Conservation (phyloP, 257 asterid genomes). For the Ophiorrhiza pumila region DNA sequence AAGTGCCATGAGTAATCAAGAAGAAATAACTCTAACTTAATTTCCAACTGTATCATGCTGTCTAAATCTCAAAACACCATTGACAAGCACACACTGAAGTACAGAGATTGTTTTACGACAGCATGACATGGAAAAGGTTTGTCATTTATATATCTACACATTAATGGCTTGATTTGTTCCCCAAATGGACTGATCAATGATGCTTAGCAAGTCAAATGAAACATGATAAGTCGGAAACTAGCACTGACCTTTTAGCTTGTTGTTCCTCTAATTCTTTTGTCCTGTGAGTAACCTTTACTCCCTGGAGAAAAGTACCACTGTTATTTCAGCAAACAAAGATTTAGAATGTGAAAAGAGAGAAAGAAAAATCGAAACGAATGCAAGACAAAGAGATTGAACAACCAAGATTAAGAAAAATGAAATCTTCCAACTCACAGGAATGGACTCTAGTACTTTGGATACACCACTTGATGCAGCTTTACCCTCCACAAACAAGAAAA, state of each 20-base stretch:
- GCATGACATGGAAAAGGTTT: not conserved
- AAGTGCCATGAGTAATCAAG: too few species aligned
- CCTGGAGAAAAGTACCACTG: constrained; percentile 14
- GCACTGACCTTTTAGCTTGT: constrained; percentile 30
- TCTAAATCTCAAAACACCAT: not conserved
- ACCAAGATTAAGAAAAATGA: not conserved
- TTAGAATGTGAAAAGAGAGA: not conserved
- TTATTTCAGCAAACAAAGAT: not conserved
- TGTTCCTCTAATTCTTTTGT: constrained; percentile 30
- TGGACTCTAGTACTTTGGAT: constrained; percentile 71
- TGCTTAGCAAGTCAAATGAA: not conserved
- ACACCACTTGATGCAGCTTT: constrained; percentile 74
- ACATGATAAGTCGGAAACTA: not conserved
- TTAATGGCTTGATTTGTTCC: not conserved
- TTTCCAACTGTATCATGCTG: too few species aligned
- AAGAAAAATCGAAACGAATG: not conserved
- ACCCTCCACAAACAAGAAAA: constrained; percentile 81
- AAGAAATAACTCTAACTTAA: too few species aligned
- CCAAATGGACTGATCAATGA: not conserved
- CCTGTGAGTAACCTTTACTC: constrained; percentile 28
- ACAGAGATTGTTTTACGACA: not conserved
- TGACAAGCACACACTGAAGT: not conserved
- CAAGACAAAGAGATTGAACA: not conserved
- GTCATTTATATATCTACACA: not conserved
- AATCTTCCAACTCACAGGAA: constrained; percentile 50